Conservation (phyloP, 208 protist species). For the Naegleria lovaniensis region DNA sequence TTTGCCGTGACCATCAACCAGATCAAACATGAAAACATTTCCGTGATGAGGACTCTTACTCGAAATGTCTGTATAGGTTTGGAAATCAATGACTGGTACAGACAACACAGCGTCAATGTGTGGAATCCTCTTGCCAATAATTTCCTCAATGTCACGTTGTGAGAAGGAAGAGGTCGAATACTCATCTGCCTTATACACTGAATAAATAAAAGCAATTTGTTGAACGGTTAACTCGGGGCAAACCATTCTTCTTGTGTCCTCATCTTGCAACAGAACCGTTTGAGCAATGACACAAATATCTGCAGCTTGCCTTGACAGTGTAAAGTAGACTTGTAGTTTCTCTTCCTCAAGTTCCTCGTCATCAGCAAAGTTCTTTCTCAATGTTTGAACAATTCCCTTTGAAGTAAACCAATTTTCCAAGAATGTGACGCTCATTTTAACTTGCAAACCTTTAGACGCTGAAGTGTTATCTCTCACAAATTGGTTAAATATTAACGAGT, state of each 20-base stretch:
- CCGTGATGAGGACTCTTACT: neutral
- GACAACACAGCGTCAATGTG: neutral
- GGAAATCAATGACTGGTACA: neutral
- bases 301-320: neutral
- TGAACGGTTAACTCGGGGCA: neutral
- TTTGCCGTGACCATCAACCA: neutral
- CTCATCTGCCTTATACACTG: neutral
- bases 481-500: neutral
- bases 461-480: neutral
- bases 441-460: neutral
- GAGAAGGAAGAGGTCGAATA: neutral
- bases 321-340: neutral
- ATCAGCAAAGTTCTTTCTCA: neutral
- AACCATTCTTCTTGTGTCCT: neutral
- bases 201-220: neutral
- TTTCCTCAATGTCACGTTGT: neutral
- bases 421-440: neutral
- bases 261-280: neutral
- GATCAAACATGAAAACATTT: neutral
- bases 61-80: neutral
- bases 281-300: constrained; percentile 13
- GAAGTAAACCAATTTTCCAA: neutral
- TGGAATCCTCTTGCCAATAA: neutral
- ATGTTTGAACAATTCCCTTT: neutral
- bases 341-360: neutral